phyloP scores from a whole-genome alignment of 805 yeast genomes.

The Soucietia sequanensis region DNA sequence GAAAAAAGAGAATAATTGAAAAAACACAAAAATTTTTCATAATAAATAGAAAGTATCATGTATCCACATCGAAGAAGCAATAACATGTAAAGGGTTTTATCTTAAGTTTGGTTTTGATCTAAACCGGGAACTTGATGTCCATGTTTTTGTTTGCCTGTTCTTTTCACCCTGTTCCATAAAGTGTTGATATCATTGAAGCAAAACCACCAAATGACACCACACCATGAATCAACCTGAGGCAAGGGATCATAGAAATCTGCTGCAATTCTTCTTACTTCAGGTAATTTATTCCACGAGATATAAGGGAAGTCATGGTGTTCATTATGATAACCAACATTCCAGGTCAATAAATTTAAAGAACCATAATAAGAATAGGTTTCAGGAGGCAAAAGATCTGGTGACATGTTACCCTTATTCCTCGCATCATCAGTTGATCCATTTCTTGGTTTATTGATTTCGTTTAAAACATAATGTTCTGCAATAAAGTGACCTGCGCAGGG shows the following conservation, averaged over 20 bases:
- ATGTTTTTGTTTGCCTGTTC: conserved; percentile 43
- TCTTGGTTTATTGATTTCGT: conserved; percentile 48
- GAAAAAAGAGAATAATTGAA: not conserved
- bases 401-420: conserved; percentile 21
- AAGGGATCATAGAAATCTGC: conserved; percentile 78
- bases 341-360: conserved; percentile 67
- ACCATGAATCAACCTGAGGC: conserved; percentile 78
- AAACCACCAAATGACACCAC: conserved; percentile 70
- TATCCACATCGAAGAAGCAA: too few species aligned
- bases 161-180: conserved; percentile 79
- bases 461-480: conserved; percentile 85
- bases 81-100: too few species aligned
- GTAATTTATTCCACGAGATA: conserved; percentile 84
- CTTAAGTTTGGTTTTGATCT: conserved; percentile 6
- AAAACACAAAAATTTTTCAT: too few species aligned
- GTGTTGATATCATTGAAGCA: conserved; percentile 64
- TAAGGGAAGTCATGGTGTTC: conserved; percentile 97
- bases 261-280: conserved; percentile 63
- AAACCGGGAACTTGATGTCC: conserved; percentile 24
- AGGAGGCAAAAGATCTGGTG: conserved; percentile 44
- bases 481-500: conserved; percentile 96
- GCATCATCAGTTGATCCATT: conserved; percentile 35
- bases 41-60: too few species aligned
- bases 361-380: conserved; percentile 94
- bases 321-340: conserved; percentile 93